Evolutionary conservation across 192 early-diverging fungal species (phyloP), one percentile per base, ranked within the genome.

Genomic region (Backusella psychrophila): DNA sequence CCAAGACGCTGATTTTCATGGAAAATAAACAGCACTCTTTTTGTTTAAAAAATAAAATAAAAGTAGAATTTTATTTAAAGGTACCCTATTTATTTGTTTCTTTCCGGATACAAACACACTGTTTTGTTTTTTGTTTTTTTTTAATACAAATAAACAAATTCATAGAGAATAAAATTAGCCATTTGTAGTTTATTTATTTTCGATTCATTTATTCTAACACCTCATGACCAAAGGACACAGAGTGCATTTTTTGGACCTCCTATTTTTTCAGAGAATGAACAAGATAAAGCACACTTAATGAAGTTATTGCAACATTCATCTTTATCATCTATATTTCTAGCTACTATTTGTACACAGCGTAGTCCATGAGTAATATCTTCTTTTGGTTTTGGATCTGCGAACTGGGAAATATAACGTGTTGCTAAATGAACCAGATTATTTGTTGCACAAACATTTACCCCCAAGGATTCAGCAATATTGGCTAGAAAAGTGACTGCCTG

Each of bases 401-500:
- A 75, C 5, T 21, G 41, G 1, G 56, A 68, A 7, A 78, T 46
- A 72, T 78, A 77, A 63, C 78, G 49, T 9, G 69, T 65, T 6
- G 81, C 81, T 9, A 39, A 23, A 19, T 76, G 36, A 23, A 82
- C 75, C 19, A 71, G 31, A 9, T 66, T 44, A 38, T 78, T 63
- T 31, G 23, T 29, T 19, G 29, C 6, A 12, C 66, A 77, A 41
- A 69, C n/a, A 33, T 75, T 53, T 5, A 53, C 23, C 6, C 68
- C 69, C 7, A 74, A 17, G 0, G 73, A 39, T 2, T 23, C 14
- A 11, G 66, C 77, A 2, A 69, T 31, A 41, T 63, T 69, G 0
- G 77, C 69, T 15, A 82, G 44, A 53, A 70, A 82, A 17, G 72
- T n/a, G 9, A 82, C 69, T 15, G 82, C 82, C 23, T 81, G 68